Evolutionary conservation across 371 early-diverging fungal species (phyloP).

Genomic region (Mucor saturninus): DNA sequence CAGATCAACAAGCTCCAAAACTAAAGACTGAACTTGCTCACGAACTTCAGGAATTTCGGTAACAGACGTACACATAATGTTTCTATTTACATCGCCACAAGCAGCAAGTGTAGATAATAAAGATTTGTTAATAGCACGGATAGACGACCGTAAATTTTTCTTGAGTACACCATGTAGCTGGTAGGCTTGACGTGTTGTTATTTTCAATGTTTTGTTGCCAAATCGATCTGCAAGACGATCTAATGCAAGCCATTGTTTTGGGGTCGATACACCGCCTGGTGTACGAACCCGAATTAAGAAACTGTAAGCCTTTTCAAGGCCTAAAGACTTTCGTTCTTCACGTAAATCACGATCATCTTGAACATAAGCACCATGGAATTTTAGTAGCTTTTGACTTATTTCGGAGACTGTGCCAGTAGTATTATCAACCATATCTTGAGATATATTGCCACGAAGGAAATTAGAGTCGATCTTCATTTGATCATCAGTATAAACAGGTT

Average conservation of each 20-base stretch:
- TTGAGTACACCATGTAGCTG: conserved; percentile 93
- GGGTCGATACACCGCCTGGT: conserved; percentile 86
- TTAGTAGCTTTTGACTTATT: conserved; percentile 84
- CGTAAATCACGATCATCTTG: conserved; percentile 94
- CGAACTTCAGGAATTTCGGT: conserved; percentile 78
- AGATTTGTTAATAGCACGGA: conserved; percentile 84
- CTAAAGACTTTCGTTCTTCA: conserved; percentile 77
- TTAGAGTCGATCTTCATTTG: conserved; percentile 87
- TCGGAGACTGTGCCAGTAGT: conserved; percentile 83
- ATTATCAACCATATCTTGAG: conserved; percentile 76
- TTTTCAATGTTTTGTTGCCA: conserved; percentile 85
- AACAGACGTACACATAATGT: conserved; percentile 87
- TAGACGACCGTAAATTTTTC: conserved; percentile 79
- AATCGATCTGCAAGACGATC: conserved; percentile 78
- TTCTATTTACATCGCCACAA: conserved; percentile 95
- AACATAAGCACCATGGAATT: conserved; percentile 94
- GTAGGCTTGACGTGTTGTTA: conserved; percentile 93
- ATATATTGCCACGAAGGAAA: conserved; percentile 88
- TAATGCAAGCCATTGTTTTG: conserved; percentile 88
- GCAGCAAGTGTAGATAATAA: conserved; percentile 90
- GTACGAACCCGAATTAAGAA: conserved; percentile 93
- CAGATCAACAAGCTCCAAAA: conserved; percentile 67
- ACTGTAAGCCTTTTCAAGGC: conserved; percentile 84
- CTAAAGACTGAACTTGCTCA: conserved; percentile 71
- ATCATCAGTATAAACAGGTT: conserved; percentile 75